Percentiles rank a stretch among this genome's conserved stretches.
These are phyloP conservation scores for Aquilaria agallochum DNA, from an alignment of 441 rosid genomes.

Conservation along the genomic window DNA sequence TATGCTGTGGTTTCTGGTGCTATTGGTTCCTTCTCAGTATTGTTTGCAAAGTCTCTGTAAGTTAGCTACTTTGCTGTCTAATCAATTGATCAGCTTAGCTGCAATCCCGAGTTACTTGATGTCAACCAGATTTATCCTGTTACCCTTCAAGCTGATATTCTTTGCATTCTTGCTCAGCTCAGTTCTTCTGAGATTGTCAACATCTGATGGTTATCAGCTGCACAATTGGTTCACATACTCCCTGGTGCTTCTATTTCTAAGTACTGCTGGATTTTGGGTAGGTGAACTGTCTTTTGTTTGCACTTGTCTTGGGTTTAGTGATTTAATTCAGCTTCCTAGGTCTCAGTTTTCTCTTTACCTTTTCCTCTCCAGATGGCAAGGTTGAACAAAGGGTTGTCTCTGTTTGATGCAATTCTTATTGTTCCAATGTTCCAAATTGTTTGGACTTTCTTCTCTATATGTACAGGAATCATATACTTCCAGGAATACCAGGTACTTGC, in stretches of 20 bases:
- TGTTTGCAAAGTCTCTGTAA: slow-evolving; percentile 98
- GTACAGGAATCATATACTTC: slow-evolving; percentile 96
- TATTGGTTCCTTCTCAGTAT: slow-evolving; percentile 91
- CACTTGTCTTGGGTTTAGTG: no score
- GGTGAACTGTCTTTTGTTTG: neutral
- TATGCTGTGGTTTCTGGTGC: slow-evolving; percentile 98
- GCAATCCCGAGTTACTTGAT: no score
- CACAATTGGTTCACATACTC: slow-evolving; percentile 99
- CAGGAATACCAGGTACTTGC: slow-evolving; percentile 90
- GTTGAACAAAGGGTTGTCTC: slow-evolving; percentile 85
- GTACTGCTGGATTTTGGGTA: slow-evolving; percentile 99
- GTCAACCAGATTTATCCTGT: no score
- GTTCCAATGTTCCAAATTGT: slow-evolving; percentile 99
- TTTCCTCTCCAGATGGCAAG: slow-evolving; percentile 77
- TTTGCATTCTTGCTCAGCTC: slow-evolving; percentile 39
- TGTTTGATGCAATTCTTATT: slow-evolving; percentile 92
- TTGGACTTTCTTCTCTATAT: slow-evolving; percentile 98
- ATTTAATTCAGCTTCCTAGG: no score
- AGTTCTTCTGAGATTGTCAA: slow-evolving; percentile 83
- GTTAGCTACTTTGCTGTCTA: slow-evolving; percentile 24
- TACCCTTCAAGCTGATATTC: slow-evolving; percentile 13
- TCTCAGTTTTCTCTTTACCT: slow-evolving; percentile 1
- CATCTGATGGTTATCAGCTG: slow-evolving; percentile 81
- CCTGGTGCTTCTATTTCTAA: slow-evolving; percentile 86
- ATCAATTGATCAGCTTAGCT: neutral